Percentiles rank a stretch among this genome's conserved stretches.
Evolutionary conservation across 305 asterid genomes (phyloP).

Genomic region (Solanum hybrid): DNA sequence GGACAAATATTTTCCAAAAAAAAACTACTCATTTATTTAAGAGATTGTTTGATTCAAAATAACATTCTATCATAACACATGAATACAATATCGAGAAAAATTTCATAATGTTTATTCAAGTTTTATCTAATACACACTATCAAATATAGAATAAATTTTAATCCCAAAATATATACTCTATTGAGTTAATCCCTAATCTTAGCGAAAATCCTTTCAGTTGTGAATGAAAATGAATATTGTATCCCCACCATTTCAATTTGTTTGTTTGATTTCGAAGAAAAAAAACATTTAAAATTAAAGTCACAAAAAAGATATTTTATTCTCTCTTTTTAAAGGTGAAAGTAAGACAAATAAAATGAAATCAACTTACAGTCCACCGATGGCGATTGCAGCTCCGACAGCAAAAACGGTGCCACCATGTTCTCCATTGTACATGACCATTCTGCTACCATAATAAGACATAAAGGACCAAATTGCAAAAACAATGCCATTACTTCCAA

Average conservation of each 20-base stretch:
- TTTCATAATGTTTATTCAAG: background rate
- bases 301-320: background rate
- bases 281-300: background rate
- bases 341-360: background rate
- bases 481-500: conserved; percentile 82
- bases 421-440: conserved; percentile 80
- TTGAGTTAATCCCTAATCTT: background rate
- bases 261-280: background rate
- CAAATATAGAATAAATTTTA: background rate
- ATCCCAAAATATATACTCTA: background rate
- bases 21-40: background rate
- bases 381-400: conserved; percentile 73
- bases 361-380: conserved; percentile 73
- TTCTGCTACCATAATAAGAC: conserved; percentile 75
- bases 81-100: background rate
- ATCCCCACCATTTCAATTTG: background rate
- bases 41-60: background rate
- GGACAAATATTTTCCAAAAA: background rate
- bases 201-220: background rate
- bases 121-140: background rate
- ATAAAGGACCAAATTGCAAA: conserved; percentile 87
- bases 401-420: conserved; percentile 86
- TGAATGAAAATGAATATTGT: background rate
- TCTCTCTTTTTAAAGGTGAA: background rate
- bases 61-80: background rate